Evolutionary conservation across 2,329 filamentous ascomycete genomes (phyloP).

Genomic region (Colletotrichum musicola): DNA sequence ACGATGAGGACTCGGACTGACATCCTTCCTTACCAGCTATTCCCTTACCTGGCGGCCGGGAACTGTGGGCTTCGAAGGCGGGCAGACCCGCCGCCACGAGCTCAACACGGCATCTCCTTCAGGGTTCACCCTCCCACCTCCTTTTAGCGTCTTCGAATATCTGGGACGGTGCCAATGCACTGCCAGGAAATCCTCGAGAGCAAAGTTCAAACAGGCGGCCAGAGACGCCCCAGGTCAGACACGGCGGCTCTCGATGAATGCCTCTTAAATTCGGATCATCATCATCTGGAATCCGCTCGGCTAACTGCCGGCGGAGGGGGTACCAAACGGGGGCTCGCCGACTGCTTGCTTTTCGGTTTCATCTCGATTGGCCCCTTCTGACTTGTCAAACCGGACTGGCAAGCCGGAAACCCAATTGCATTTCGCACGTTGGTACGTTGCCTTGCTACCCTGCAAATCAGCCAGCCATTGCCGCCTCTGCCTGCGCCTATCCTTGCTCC

Average conservation of each 20-base stretch:
- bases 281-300: slow-evolving; percentile 25
- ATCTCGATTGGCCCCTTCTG: neutral
- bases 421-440: slow-evolving; percentile 12
- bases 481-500: slow-evolving; percentile 13
- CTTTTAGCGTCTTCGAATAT: slow-evolving; percentile 1
- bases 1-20: neutral
- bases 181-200: neutral
- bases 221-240: neutral
- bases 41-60: neutral
- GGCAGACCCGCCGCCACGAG: slow-evolving; percentile 18
- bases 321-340: slow-evolving; percentile 5
- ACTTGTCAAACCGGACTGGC: slow-evolving; percentile 5
- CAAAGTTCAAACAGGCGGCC: neutral
- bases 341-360: slow-evolving; percentile 35
- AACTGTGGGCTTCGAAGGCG: neutral
- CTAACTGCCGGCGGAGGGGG: slow-evolving; percentile 3
- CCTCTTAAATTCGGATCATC: neutral
- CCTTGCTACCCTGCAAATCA: slow-evolving; percentile 8
- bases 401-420: slow-evolving; percentile 8
- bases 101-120: slow-evolving; percentile 16
- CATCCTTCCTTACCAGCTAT: too few species aligned
- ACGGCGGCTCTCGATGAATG: slow-evolving; percentile 8
- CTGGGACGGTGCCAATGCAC: neutral
- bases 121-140: slow-evolving; percentile 10
- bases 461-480: slow-evolving; percentile 19